Evolutionary conservation across 2,329 filamentous ascomycete species (phyloP).

Genomic region (Cryphonectria carpinicola): DNA sequence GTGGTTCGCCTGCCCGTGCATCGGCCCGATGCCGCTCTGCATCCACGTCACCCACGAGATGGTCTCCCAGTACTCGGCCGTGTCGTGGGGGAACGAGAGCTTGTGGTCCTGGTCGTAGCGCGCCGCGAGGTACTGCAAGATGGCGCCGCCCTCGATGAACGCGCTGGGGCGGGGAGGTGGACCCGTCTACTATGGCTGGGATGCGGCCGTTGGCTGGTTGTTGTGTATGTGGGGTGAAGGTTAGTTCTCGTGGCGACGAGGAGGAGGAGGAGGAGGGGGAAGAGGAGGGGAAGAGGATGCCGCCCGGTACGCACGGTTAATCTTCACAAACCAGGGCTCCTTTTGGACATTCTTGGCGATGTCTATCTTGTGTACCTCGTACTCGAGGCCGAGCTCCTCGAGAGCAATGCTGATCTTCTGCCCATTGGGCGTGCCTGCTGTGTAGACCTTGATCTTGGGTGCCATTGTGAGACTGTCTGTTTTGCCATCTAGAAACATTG

Average conservation of each 20-base stretch:
- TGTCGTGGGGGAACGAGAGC: conserved; percentile 12
- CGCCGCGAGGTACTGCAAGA: conserved; percentile 12
- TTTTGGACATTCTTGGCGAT: conserved; percentile 10
- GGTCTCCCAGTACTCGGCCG: conserved; percentile 13
- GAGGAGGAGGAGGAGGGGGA: neutral
- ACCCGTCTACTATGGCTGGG: conserved; percentile 1
- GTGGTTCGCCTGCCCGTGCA: conserved; percentile 17
- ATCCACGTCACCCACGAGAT: conserved; percentile 16
- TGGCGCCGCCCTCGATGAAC: conserved; percentile 17
- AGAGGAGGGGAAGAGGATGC: neutral
- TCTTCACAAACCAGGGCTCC: conserved; percentile 6
- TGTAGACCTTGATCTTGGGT: conserved; percentile 10
- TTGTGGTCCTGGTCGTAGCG: conserved; percentile 13
- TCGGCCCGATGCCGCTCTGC: conserved; percentile 15
- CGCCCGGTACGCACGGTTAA: neutral
- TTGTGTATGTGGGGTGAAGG: neutral
- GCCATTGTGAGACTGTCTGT: neutral
- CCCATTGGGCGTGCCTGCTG: conserved; percentile 10
- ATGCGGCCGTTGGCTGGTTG: conserved; percentile 2
- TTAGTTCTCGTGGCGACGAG: neutral
- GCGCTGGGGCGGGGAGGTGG: conserved; percentile 4
- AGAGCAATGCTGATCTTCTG: conserved; percentile 17
- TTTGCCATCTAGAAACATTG: neutral
- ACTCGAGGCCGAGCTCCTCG: conserved; percentile 14
- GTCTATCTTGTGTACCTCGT: conserved; percentile 9